Conservation (phyloP, 1,284 basidiomycete species). For the Rugosomyces carneus region DNA sequence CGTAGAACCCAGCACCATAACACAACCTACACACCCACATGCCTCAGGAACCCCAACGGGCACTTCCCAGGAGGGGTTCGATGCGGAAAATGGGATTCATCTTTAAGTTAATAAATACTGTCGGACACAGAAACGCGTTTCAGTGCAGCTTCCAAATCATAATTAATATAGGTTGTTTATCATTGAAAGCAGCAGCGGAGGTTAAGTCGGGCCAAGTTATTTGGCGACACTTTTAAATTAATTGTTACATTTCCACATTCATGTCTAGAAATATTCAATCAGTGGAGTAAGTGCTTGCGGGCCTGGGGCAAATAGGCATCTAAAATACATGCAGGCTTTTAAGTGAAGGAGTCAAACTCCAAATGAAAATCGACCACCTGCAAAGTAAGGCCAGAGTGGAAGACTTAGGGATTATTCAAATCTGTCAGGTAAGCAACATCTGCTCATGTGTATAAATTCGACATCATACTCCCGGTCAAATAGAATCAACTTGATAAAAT, state of each 20-base stretch:
- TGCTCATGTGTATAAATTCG: neutral
- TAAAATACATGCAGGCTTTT: neutral
- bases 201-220: too few relatives aligned
- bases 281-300: conserved; percentile 4
- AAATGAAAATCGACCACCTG: neutral
- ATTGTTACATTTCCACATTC: too few relatives aligned
- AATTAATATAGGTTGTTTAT: too few relatives aligned
- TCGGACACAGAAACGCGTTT: too few relatives aligned
- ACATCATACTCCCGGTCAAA: neutral
- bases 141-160: too few relatives aligned
- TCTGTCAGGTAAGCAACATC: conserved; percentile 2
- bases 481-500: conserved; percentile 1
- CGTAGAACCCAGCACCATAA: conserved; percentile 4
- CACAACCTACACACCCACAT: too few relatives aligned
- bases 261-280: neutral
- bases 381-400: conserved; percentile 1
- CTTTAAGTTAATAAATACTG: too few relatives aligned
- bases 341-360: conserved; percentile 5
- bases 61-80: neutral
- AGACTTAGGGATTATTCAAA: neutral
- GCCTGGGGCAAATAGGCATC: neutral
- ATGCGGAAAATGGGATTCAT: conserved; percentile 20
- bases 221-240: too few relatives aligned
- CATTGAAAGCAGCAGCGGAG: too few relatives aligned
- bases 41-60: too few relatives aligned